Conservation (phyloP, 768 basidiomycete species). For the Podaxis sp. region DNA sequence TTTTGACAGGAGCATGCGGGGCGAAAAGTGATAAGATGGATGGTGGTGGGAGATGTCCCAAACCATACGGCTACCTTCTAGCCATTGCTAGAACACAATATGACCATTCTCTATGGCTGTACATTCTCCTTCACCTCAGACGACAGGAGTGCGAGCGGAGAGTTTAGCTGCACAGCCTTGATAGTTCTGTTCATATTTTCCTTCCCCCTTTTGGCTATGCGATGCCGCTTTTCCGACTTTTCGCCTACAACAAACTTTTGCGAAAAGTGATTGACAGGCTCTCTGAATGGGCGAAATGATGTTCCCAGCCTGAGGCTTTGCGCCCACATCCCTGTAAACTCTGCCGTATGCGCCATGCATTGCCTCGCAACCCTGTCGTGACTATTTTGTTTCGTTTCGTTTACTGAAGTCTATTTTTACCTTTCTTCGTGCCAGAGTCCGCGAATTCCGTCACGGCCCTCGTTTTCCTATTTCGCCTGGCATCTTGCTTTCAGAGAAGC, state of each 20-base stretch:
- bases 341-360: not conserved
- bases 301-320: not conserved
- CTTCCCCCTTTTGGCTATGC: not conserved
- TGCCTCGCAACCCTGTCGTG: not conserved
- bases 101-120: not conserved
- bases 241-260: not conserved
- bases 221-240: not conserved
- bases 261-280: not conserved
- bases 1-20: not conserved
- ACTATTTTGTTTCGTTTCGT: not conserved
- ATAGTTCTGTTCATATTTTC: not conserved
- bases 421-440: not conserved
- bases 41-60: not conserved
- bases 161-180: not conserved
- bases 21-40: slow-evolving; percentile 3
- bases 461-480: not conserved
- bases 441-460: not conserved
- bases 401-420: not conserved
- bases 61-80: not conserved
- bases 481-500: not conserved
- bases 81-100: not conserved
- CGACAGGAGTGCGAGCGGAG: not conserved
- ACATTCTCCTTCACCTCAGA: not conserved
- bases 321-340: no score
- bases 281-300: not conserved